These are phyloP conservation scores for Farysia itapuensis DNA, from an alignment of 1,284 basidiomycete species.

Conservation along the genomic window DNA sequence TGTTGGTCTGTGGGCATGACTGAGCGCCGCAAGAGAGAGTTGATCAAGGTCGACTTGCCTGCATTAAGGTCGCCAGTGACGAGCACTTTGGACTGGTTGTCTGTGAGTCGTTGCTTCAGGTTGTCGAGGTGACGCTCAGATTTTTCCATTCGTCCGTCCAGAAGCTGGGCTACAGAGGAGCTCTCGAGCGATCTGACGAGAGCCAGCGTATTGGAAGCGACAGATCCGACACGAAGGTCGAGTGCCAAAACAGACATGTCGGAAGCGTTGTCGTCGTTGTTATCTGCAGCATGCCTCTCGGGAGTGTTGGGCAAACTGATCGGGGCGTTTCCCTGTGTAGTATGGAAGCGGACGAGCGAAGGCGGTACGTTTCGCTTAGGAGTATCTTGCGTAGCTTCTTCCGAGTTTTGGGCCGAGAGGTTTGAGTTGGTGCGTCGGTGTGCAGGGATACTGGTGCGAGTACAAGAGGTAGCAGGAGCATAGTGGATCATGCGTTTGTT, in stretches of 20 bases:
- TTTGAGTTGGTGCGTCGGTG: conserved; percentile 27
- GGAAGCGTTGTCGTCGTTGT: conserved; percentile 11
- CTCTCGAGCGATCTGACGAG: conserved; percentile 90
- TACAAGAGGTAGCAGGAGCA: conserved; percentile 62
- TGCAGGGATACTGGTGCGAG: conserved; percentile 1
- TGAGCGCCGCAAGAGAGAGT: conserved; percentile 75
- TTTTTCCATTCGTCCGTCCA: conserved; percentile 81
- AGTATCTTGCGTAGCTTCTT: conserved; percentile 11
- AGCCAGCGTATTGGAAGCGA: conserved; percentile 67
- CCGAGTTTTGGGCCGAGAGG: conserved; percentile 10
- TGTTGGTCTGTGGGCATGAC: conserved; percentile 97
- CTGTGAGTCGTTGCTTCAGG: conserved; percentile 81
- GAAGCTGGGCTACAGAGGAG: conserved; percentile 84
- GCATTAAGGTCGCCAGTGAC: conserved; percentile 99
- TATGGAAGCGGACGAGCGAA: conserved; percentile 25
- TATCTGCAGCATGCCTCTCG: conserved; percentile 1
- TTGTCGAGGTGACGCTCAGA: conserved; percentile 80
- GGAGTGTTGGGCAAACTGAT: conserved; percentile 37
- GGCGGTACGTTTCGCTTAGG: conserved; percentile 18
- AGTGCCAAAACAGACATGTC: conserved; percentile 72
- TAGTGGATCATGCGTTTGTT: conserved; percentile 84
- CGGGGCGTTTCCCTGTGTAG: conserved; percentile 10
- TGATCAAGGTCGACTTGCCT: conserved; percentile 97
- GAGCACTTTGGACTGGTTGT: conserved; percentile 91
- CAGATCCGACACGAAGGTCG: conserved; percentile 81